phyloP scores from a whole-genome alignment of 2,329 filamentous ascomycete genomes.

The Alternaria solani region DNA sequence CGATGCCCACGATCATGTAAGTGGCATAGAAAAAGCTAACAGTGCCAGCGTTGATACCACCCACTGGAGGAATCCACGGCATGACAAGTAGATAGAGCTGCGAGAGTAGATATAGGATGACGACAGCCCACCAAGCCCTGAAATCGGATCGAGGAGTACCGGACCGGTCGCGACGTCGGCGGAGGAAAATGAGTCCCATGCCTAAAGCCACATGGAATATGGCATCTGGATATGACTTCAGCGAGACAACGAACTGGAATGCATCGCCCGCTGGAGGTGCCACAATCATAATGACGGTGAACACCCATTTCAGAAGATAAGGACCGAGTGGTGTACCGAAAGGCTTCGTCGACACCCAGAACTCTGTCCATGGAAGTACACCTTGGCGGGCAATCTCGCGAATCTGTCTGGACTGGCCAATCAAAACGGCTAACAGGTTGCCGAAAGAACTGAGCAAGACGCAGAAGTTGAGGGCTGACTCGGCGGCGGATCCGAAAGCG shows the following conservation, averaged over 20 bases:
- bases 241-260: constrained; percentile 67
- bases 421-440: constrained; percentile 42
- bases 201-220: constrained; percentile 39
- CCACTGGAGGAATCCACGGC: constrained; percentile 74
- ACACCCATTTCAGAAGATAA: constrained; percentile 53
- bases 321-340: constrained; percentile 70
- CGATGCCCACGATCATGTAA: constrained; percentile 71
- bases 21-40: constrained; percentile 79
- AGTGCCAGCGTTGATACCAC: constrained; percentile 53
- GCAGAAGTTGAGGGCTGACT: constrained; percentile 61
- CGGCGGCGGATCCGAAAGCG: constrained; percentile 65
- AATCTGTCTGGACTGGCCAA: constrained; percentile 39
- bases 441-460: constrained; percentile 39
- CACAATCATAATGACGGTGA: constrained; percentile 41
- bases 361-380: constrained; percentile 46
- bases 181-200: constrained; percentile 36
- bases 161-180: constrained; percentile 34
- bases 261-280: constrained; percentile 68
- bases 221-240: constrained; percentile 38
- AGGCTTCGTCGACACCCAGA: constrained; percentile 70
- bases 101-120: constrained; percentile 34
- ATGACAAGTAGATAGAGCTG: constrained; percentile 64
- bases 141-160: constrained; percentile 35
- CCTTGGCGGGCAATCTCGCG: constrained; percentile 43
- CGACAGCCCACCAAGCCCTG: constrained; percentile 33